Evolutionary conservation across 2,329 filamentous ascomycete species (phyloP).

Genomic region (Dendryphion nanum): DNA sequence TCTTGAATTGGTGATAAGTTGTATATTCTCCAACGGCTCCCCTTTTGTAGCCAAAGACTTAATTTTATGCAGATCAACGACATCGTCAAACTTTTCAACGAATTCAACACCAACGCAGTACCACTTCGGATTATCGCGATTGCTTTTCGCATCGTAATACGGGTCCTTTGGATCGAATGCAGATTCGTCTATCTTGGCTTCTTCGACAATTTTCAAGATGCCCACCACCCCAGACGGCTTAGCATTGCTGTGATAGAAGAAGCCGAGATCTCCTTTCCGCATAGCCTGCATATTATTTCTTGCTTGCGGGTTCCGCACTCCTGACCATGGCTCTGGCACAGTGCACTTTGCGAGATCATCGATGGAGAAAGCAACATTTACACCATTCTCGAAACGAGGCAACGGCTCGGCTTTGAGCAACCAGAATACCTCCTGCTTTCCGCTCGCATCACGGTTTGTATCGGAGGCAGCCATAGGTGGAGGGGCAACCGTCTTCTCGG

Average conservation of each 20-base stretch:
- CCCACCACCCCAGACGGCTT: slow-evolving; percentile 86
- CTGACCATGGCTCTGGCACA: slow-evolving; percentile 87
- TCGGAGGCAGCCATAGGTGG: slow-evolving; percentile 13
- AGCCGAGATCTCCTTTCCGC: slow-evolving; percentile 87
- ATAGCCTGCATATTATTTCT: slow-evolving; percentile 89
- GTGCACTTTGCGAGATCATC: slow-evolving; percentile 75
- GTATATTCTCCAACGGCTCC: slow-evolving; percentile 68
- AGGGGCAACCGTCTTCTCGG: slow-evolving; percentile 4
- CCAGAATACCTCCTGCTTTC: slow-evolving; percentile 42
- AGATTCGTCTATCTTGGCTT: slow-evolving; percentile 76
- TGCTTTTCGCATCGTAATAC: slow-evolving; percentile 81
- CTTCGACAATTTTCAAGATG: slow-evolving; percentile 82
- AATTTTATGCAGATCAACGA: slow-evolving; percentile 70
- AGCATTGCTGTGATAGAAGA: slow-evolving; percentile 97
- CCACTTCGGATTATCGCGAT: slow-evolving; percentile 72
- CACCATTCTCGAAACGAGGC: slow-evolving; percentile 77
- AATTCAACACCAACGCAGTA: slow-evolving; percentile 87
- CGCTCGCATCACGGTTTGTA: slow-evolving; percentile 25
- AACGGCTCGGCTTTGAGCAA: slow-evolving; percentile 68
- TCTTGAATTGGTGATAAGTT: slow-evolving; percentile 77
- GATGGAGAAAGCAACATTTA: slow-evolving; percentile 91
- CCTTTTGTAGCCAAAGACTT: slow-evolving; percentile 58
- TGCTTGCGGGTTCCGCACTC: slow-evolving; percentile 56
- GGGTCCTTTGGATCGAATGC: slow-evolving; percentile 70
- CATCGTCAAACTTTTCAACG: slow-evolving; percentile 72